phyloP scores from a whole-genome alignment of 495 filamentous ascomycete genomes.

The Parathielavia appendiculata region DNA sequence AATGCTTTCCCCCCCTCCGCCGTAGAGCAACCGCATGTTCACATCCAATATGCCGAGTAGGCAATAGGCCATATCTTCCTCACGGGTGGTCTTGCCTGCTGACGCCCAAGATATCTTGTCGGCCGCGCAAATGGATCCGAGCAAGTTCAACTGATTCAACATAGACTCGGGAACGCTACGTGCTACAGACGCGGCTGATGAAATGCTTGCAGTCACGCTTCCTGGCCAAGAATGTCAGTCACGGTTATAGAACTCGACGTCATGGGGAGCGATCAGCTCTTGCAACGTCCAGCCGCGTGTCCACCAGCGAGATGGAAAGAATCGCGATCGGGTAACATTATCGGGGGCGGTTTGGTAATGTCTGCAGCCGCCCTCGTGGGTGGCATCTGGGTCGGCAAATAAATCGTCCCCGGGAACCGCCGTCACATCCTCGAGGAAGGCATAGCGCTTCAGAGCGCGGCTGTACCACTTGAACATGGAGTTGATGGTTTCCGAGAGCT shows the following conservation, averaged over 20 bases:
- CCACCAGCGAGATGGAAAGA: constrained; percentile 32
- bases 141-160: neutral
- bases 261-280: constrained; percentile 27
- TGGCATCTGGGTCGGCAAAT: too few relatives aligned
- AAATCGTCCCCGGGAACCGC: neutral
- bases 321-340: too few relatives aligned
- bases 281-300: constrained; percentile 11
- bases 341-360: too few relatives aligned
- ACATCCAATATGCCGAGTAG: constrained; percentile 19
- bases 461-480: constrained; percentile 27
- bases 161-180: constrained; percentile 15
- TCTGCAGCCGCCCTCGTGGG: too few relatives aligned
- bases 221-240: constrained; percentile 15
- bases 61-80: constrained; percentile 23
- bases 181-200: constrained; percentile 15
- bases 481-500: constrained; percentile 38
- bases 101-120: constrained; percentile 23
- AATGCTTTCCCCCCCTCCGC: constrained; percentile 18
- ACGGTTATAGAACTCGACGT: constrained; percentile 21
- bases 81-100: constrained; percentile 14
- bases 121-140: constrained; percentile 6
- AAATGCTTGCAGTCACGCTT: constrained; percentile 11
- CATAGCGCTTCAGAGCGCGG: constrained; percentile 20
- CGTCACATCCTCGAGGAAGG: constrained; percentile 16
- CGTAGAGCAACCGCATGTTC: constrained; percentile 22